A percentile compares a stretch with the other conserved stretches of the same genome.
Conservation (phyloP, 1,139 yeast species). For the Yamadazyma pseudoaaseri region DNA sequence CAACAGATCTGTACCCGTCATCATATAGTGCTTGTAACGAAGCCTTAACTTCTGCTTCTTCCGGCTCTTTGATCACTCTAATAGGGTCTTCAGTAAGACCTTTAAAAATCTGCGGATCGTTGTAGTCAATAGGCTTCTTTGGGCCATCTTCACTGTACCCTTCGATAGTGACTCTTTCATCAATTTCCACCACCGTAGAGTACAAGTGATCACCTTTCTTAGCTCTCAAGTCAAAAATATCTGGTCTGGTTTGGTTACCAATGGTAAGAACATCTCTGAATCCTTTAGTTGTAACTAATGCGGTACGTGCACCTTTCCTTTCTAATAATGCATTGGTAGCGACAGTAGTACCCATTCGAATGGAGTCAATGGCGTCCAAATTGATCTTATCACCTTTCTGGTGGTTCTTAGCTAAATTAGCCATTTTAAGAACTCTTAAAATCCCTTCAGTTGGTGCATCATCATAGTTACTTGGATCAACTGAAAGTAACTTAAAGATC, state of each 20-base stretch:
- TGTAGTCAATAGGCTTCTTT: neutral
- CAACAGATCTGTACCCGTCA: slow-evolving; percentile 53
- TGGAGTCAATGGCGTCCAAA: slow-evolving; percentile 39
- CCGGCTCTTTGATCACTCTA: slow-evolving; percentile 1
- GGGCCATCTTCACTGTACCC: slow-evolving; percentile 39
- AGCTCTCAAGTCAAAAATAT: slow-evolving; percentile 60
- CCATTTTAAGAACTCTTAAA: slow-evolving; percentile 16
- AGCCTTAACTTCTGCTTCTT: neutral
- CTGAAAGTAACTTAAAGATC: too few species aligned
- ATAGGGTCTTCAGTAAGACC: slow-evolving; percentile 2
- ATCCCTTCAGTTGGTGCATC: slow-evolving; percentile 22
- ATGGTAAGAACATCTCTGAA: slow-evolving; percentile 61
- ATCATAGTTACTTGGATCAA: too few species aligned
- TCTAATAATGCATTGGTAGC: slow-evolving; percentile 75
- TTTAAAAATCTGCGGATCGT: neutral
- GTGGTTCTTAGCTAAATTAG: slow-evolving; percentile 9
- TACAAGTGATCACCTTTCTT: slow-evolving; percentile 56
- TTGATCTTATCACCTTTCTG: slow-evolving; percentile 16
- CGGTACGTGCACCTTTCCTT: slow-evolving; percentile 65
- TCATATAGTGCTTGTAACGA: slow-evolving; percentile 1
- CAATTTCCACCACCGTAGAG: slow-evolving; percentile 51
- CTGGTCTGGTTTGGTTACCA: slow-evolving; percentile 73
- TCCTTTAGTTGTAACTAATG: slow-evolving; percentile 61
- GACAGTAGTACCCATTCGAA: slow-evolving; percentile 79
- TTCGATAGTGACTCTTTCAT: slow-evolving; percentile 40